Base-by-base conservation (phyloP, 495 filamentous ascomycete genomes). In the Tricharina praecox region DNA sequence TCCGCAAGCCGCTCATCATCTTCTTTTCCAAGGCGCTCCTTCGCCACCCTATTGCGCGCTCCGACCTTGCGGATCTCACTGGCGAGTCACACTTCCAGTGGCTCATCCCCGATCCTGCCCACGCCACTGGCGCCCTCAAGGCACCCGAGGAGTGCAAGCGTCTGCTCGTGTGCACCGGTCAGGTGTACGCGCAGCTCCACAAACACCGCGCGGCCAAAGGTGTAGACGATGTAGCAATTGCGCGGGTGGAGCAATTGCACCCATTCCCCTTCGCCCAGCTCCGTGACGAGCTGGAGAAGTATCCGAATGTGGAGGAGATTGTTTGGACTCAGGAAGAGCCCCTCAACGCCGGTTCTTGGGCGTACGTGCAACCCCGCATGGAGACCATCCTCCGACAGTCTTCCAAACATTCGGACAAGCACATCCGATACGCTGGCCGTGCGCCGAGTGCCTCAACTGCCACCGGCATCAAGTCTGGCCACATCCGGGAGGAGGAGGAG, bases 201-300 rank as follows among this genome's bases (percentile, higher is more conserved):
- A 96, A 96, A 71, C 74, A 94, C 71, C 90, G 92, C 58, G 76
- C 82, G 52, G 68, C 79, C 54, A 77, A 90, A 56, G 74, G 79
- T 48, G 71, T 93, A 64, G 82, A 84, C 62, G 76, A 93, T 64
- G 78, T 85, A 18, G 90, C 85, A 63, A 81, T 97, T 66, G 92
- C 84, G 36, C 85, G 90, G 59, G 77, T 97, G 56, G 90, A 97
- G 69, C 90, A 97, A 69, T 76, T 97, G 23, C 81, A 96, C 67
- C 90, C 90, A 58, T 97, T 97, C 85, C 90, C 90, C 3, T 97
- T 90, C 88, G 79, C 82, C 54, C 83, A 88, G 68, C 76, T 97
- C 36, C 78, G 79, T 66, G 87, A 95, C 63, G 95, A 95, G 71
- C 71, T 97, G 24, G 86, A 97, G 69, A 74, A 66, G 67, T 97